Evolutionary conservation across 306 rosid genomes (phyloP).

Genomic region (Rubus parviflorus): DNA sequence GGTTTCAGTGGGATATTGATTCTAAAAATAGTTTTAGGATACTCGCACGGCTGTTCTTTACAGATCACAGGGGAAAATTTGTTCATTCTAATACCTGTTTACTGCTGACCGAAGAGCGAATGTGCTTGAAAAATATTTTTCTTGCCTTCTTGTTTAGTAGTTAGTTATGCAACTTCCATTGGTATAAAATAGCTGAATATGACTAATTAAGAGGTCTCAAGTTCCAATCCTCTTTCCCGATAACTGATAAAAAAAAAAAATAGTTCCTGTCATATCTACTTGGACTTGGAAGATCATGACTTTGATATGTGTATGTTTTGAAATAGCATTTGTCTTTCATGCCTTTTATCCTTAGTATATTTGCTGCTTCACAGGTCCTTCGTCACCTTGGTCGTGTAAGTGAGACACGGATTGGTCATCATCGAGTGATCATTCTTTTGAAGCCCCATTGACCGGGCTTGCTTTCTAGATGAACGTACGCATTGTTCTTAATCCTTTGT

Average conservation of each 20-base stretch:
- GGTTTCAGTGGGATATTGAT: not conserved
- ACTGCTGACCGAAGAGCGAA: not conserved
- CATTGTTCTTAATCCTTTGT: not conserved
- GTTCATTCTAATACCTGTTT: not conserved
- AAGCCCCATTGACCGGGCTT: conserved; percentile 53
- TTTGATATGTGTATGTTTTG: not conserved
- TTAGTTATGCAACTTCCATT: too few species aligned
- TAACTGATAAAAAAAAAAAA: not conserved
- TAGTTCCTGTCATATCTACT: not conserved
- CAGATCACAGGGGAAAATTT: not conserved
- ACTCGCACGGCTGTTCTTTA: not conserved
- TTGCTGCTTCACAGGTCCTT: conserved; percentile 65
- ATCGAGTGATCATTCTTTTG: conserved; percentile 67
- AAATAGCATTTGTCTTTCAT: not conserved
- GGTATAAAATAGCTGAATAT: too few species aligned
- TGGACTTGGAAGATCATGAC: not conserved
- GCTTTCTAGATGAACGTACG: not conserved
- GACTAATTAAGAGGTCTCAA: not conserved
- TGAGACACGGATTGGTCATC: conserved; percentile 79
- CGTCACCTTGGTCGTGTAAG: conserved; percentile 91
- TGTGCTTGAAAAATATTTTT: not conserved
- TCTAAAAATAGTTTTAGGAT: not conserved
- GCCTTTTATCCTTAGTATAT: not conserved
- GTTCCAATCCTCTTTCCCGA: not conserved
- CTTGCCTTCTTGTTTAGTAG: too few species aligned